Evolutionary conservation across 1,284 basidiomycete species (phyloP).

Genomic region (Athelia psychrophila): DNA sequence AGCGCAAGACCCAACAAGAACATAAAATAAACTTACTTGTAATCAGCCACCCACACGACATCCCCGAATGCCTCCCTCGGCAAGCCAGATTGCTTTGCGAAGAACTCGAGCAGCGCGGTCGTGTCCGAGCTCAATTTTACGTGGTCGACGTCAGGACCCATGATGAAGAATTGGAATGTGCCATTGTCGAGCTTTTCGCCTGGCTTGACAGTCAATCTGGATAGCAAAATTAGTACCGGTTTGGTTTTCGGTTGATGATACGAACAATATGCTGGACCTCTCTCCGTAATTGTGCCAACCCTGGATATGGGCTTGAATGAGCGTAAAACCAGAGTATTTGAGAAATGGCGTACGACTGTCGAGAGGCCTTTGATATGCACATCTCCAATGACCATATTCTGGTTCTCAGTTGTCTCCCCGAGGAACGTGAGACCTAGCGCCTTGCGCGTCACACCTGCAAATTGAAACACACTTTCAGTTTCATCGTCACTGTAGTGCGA

Average conservation of each 20-base stretch:
- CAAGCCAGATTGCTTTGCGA: slow-evolving; percentile 11
- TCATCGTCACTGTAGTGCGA: too few relatives aligned
- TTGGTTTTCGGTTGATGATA: slow-evolving; percentile 14
- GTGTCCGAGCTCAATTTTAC: slow-evolving; percentile 21
- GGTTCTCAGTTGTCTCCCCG: slow-evolving; percentile 36
- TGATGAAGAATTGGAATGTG: slow-evolving; percentile 33
- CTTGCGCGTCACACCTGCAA: slow-evolving; percentile 34
- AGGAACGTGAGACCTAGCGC: slow-evolving; percentile 39
- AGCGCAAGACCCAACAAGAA: neutral
- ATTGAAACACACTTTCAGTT: too few relatives aligned
- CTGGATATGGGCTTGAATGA: slow-evolving; percentile 12
- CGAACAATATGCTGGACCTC: neutral
- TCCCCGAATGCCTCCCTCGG: slow-evolving; percentile 14
- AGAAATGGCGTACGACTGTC: slow-evolving; percentile 21
- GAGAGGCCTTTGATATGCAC: slow-evolving; percentile 31
- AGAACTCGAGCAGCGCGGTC: slow-evolving; percentile 11
- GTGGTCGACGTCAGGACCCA: slow-evolving; percentile 21
- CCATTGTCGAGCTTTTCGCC: slow-evolving; percentile 8
- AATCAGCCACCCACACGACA: slow-evolving; percentile 10
- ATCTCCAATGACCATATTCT: slow-evolving; percentile 37
- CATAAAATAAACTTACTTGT: neutral
- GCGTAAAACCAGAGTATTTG: neutral
- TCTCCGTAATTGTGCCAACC: slow-evolving; percentile 26
- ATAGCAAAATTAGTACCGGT: slow-evolving; percentile 10
- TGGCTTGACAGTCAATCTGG: slow-evolving; percentile 7